Base-by-base conservation (phyloP, 208 protist genomes). In the Zelonia costaricensis region DNA sequence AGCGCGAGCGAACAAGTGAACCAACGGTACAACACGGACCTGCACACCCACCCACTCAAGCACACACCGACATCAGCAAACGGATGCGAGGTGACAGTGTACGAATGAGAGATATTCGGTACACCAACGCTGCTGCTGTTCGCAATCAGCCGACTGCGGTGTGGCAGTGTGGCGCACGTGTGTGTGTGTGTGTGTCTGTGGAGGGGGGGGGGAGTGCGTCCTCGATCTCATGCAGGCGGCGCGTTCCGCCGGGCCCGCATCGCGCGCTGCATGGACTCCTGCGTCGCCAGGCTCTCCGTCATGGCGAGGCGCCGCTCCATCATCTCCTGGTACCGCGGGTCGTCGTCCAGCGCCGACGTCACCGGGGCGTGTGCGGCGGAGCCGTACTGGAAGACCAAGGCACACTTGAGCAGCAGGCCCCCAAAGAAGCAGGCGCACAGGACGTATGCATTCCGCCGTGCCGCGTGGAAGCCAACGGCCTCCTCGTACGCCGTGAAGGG, bases 401-500 rank as follows among this genome's bases (percentile, higher is more conserved):
- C 48, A 5, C 66, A n/a, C 59, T 91, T 91, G 47, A 93, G 81
- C 20, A 93, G 1, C 3, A 93, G 60, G 0, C 77, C 84, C 0
- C 76, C 76, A 43, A 91, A 92, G 18, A 91, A 31, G 33, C 90
- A 39, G 2, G 69, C 76, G 64, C 76, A 91, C 55, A 72, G 84
- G 42, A 91, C 59, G 60, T 89, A 90, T 13, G 88, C 82, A 66
- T 88, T 94, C 8, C 82, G 78, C 25, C 71, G 74, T 33, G 81
- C 74, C 10, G 62, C 72, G 57, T 83, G 82, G 60, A 88, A 94
- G 28, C 88, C 84, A 5, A 94, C 68, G 15, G 69, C 82, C 75
- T 94, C 84, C 68, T 94, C 88, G 45, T 91, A 91, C 5, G 78
- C 72, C 31, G 88, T 94, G 60, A 91, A 91, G 13, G 88, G 88